phyloP scores from a whole-genome alignment of 176 grass and related monocot genomes.

The Oryza meridionalis region DNA sequence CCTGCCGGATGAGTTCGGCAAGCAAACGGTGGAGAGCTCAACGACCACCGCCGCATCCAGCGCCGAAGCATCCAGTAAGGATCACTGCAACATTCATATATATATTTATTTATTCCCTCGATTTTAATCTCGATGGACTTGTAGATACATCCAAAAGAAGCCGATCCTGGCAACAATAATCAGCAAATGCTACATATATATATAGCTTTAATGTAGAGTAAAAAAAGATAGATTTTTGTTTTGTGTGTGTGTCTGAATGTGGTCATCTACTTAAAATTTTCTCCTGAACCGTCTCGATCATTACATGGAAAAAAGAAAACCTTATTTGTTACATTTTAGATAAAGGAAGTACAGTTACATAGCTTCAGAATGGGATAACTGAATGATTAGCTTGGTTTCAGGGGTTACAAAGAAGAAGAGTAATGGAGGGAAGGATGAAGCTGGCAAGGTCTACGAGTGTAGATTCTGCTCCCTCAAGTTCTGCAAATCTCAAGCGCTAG shows the following conservation, averaged over 20 bases:
- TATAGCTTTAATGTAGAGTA: neutral
- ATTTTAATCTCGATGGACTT: neutral
- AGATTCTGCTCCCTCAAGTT: constrained; percentile 98
- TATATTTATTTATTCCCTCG: neutral
- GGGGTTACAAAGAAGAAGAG: constrained; percentile 79
- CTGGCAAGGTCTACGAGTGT: constrained; percentile 87
- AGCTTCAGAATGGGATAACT: neutral
- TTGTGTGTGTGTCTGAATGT: neutral
- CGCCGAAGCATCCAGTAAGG: constrained; percentile 54
- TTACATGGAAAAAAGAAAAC: neutral
- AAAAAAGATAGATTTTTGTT: neutral
- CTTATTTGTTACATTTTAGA: neutral
- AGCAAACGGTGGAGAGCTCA: constrained; percentile 89
- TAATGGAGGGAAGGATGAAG: constrained; percentile 67
- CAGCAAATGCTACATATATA: neutral
- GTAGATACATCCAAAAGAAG: neutral
- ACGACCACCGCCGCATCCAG: constrained; percentile 80
- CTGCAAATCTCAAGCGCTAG: constrained; percentile 94
- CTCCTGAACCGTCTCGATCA: neutral
- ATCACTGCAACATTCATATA: neutral
- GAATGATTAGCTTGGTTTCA: constrained; percentile 29
- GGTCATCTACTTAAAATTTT: neutral
- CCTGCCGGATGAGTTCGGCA: constrained; percentile 89
- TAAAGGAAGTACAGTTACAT: neutral
- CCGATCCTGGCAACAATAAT: neutral